Conservation (phyloP, 139 green algal species). For the Chlamydomonas urium region DNA sequence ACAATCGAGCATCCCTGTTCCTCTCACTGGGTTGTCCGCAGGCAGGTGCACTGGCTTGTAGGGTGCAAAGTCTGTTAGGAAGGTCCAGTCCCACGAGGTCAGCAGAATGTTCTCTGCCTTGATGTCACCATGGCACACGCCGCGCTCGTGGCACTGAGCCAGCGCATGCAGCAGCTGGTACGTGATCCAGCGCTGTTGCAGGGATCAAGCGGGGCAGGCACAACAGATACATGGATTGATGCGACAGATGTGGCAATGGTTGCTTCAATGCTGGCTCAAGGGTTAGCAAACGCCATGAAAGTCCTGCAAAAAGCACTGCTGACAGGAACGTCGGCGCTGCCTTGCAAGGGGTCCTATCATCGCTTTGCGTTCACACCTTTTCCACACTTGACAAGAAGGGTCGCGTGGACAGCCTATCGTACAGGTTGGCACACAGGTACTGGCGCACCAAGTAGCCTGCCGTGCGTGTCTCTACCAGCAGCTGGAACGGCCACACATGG, state of each 20-base stretch:
- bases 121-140: slow-evolving; percentile 92
- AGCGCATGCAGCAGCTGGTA: slow-evolving; percentile 68
- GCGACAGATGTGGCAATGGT: too few species aligned
- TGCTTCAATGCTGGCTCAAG: too few species aligned
- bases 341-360: too few species aligned
- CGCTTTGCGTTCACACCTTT: slow-evolving; percentile 82
- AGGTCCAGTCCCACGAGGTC: slow-evolving; percentile 89
- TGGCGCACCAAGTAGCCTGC: slow-evolving; percentile 80
- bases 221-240: too few species aligned
- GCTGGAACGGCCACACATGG: slow-evolving; percentile 74
- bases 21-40: slow-evolving; percentile 92
- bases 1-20: too few species aligned
- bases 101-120: slow-evolving; percentile 85
- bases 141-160: slow-evolving; percentile 63
- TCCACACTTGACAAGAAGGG: slow-evolving; percentile 89
- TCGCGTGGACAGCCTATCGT: slow-evolving; percentile 82
- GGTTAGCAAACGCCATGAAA: too few species aligned
- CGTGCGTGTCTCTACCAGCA: slow-evolving; percentile 63
- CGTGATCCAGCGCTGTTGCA: slow-evolving; percentile 3
- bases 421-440: slow-evolving; percentile 79
- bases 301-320: too few species aligned
- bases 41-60: slow-evolving; percentile 91
- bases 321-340: too few species aligned
- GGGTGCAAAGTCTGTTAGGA: slow-evolving; percentile 83
- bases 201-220: too few species aligned